These are phyloP conservation scores for Lumnitzera racemosa DNA, from an alignment of 345 rosid genomes.

Conservation along the genomic window DNA sequence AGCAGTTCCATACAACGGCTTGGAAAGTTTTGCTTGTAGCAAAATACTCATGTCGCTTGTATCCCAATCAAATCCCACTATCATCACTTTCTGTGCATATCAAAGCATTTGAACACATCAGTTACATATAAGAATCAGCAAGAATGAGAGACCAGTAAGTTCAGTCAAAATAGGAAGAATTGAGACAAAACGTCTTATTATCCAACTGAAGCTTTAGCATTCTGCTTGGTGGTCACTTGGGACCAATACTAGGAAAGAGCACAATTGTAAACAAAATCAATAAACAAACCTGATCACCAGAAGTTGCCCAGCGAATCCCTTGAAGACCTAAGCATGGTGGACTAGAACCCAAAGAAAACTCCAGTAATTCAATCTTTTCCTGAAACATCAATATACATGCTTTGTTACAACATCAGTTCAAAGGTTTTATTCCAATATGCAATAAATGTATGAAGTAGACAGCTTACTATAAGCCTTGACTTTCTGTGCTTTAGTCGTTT, in stretches of 20 bases:
- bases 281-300: slow-evolving; percentile 76
- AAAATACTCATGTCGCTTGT: slow-evolving; percentile 71
- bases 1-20: slow-evolving; percentile 80
- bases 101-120: not conserved
- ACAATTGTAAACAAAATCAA: slow-evolving; percentile 1
- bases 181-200: too few relatives aligned
- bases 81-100: slow-evolving; percentile 60
- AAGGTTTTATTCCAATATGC: not conserved
- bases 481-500: slow-evolving; percentile 69
- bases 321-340: slow-evolving; percentile 79
- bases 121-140: slow-evolving; percentile 6
- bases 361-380: slow-evolving; percentile 76
- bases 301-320: slow-evolving; percentile 74
- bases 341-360: slow-evolving; percentile 74
- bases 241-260: too few relatives aligned
- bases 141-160: too few relatives aligned
- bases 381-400: slow-evolving; percentile 17
- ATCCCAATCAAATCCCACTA: slow-evolving; percentile 81
- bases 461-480: slow-evolving; percentile 73
- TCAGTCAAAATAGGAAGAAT: too few relatives aligned
- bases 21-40: slow-evolving; percentile 82
- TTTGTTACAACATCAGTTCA: slow-evolving; percentile 10
- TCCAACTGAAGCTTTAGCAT: too few relatives aligned
- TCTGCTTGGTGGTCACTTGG: too few relatives aligned
- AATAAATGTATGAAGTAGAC: not conserved